phyloP scores from a whole-genome alignment of 192 early-diverging fungal genomes.

The Backusella parvicylindrica region DNA sequence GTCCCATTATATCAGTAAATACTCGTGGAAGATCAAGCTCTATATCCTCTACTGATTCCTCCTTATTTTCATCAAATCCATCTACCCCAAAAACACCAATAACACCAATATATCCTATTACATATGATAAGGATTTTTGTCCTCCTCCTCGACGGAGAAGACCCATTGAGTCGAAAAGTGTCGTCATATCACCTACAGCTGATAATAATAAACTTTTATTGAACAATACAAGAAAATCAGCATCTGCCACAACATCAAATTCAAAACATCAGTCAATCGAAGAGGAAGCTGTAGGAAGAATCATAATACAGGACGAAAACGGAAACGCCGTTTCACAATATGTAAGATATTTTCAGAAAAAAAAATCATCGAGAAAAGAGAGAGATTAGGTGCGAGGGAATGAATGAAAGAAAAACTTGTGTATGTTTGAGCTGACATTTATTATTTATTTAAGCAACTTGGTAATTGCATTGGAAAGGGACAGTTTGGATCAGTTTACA shows the following conservation, averaged over 20 bases:
- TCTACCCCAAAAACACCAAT: conserved; percentile 18
- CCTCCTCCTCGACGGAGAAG: neutral
- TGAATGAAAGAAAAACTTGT: neutral
- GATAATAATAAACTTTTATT: neutral
- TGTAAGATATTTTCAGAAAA: conserved; percentile 25
- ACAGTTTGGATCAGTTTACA: conserved; percentile 87
- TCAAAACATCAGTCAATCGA: neutral
- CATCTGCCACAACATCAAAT: neutral
- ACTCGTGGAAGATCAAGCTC: neutral
- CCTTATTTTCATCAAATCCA: conserved; percentile 5
- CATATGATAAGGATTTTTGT: neutral
- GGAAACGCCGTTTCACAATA: conserved; percentile 35
- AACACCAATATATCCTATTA: neutral
- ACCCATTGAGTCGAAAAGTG: neutral
- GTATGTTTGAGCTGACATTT: conserved; percentile 4
- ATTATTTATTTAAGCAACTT: conserved; percentile 55
- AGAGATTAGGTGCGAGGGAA: neutral
- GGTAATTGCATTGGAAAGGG: conserved; percentile 87
- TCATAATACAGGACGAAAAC: conserved; percentile 5
- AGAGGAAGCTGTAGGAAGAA: neutral
- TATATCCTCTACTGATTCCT: neutral
- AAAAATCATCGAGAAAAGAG: neutral
- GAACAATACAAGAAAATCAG: neutral
- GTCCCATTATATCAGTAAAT: neutral
- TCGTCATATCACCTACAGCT: neutral